A percentile compares a stretch with the other conserved stretches of the same genome.
phyloP scores from a whole-genome alignment of 495 filamentous ascomycete genomes.

The Penicillium crystallinum region DNA sequence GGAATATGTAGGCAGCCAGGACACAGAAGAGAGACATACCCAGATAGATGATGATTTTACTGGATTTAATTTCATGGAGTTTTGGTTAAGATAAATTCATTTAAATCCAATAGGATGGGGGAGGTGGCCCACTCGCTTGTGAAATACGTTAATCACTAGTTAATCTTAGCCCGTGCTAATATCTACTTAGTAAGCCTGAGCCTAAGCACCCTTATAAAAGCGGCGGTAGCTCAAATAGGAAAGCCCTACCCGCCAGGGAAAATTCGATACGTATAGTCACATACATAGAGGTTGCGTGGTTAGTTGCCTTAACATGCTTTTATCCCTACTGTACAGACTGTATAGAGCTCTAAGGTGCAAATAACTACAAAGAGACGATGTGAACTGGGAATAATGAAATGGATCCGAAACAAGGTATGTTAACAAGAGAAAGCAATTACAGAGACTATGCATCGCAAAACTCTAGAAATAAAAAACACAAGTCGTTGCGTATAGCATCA shows the following conservation, averaged over 20 bases:
- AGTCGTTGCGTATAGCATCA: conserved; percentile 29
- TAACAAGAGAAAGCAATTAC: conserved; percentile 12
- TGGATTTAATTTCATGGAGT: too few species aligned
- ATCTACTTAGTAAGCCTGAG: neutral
- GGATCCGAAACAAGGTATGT: conserved; percentile 10
- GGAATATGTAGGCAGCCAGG: too few species aligned
- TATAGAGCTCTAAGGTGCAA: too few species aligned
- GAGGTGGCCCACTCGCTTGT: too few species aligned
- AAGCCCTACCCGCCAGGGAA: neutral
- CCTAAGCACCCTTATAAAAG: neutral
- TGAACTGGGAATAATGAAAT: neutral
- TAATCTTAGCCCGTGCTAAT: neutral
- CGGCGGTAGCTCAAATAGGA: neutral
- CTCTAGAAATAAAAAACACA: conserved; percentile 18
- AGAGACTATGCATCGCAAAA: conserved; percentile 18
- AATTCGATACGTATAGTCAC: neutral
- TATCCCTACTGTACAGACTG: neutral
- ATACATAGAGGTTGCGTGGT: too few species aligned
- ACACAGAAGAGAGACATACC: too few species aligned
- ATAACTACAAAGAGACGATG: neutral
- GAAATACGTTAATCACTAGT: too few species aligned
- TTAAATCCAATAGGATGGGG: too few species aligned
- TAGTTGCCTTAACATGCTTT: too few species aligned
- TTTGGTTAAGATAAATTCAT: too few species aligned
- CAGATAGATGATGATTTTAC: too few species aligned